Conservation (phyloP, 257 asterid genomes). For the Nemophila menziesii region DNA sequence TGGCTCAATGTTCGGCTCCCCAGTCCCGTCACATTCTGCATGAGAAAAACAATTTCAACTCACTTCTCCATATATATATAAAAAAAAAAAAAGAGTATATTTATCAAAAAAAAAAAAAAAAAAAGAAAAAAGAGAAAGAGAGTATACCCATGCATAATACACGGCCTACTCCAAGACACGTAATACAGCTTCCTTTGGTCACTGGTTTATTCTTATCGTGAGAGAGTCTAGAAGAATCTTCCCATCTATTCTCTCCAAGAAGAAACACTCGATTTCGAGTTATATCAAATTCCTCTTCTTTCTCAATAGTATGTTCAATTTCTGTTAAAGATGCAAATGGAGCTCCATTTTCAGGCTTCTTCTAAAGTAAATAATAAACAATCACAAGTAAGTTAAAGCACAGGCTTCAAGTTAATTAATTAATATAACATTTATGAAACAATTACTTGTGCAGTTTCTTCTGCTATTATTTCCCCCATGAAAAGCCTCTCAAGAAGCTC, state of each 20-base stretch:
- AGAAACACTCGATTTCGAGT: conserved; percentile 62
- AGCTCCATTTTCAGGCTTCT: conserved; percentile 49
- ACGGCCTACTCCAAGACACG: conserved; percentile 92
- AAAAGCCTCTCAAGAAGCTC: conserved; percentile 52
- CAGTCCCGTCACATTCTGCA: conserved; percentile 95
- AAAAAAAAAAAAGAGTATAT: conserved; percentile 3
- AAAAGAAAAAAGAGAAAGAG: neutral
- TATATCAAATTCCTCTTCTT: conserved; percentile 21
- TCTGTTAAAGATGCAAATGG: conserved; percentile 30
- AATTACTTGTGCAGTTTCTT: neutral
- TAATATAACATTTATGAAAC: too few relatives aligned
- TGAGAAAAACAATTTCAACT: too few relatives aligned
- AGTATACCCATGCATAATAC: conserved; percentile 76
- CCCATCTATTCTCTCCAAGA: conserved; percentile 97
- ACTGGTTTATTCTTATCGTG: conserved; percentile 20
- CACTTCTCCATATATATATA: neutral
- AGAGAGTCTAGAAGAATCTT: conserved; percentile 81
- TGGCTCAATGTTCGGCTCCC: conserved; percentile 86
- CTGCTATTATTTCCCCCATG: conserved; percentile 20
- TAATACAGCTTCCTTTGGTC: conserved; percentile 26
- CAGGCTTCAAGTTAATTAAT: too few relatives aligned
- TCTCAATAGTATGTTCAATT: conserved; percentile 25
- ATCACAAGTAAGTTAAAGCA: neutral
- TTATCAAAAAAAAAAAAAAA: neutral
- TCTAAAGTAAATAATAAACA: neutral